These are phyloP conservation scores for Bjerkandera adusta DNA, from an alignment of 1,284 basidiomycete genomes.

Conservation along the genomic window DNA sequence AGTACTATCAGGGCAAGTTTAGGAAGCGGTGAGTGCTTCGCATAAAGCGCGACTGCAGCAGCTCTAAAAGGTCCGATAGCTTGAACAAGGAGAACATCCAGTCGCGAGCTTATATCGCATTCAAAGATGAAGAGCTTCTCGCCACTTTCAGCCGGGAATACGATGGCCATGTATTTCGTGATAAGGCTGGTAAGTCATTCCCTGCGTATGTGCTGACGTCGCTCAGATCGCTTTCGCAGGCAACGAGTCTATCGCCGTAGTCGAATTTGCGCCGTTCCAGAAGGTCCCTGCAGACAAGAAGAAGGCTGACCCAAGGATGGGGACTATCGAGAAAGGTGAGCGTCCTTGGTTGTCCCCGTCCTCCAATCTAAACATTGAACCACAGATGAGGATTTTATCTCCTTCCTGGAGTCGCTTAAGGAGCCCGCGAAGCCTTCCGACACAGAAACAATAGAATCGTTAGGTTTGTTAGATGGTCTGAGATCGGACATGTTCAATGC, in stretches of 20 bases:
- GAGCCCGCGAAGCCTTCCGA: constrained; percentile 48
- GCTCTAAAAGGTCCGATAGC: constrained; percentile 33
- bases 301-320: constrained; percentile 68
- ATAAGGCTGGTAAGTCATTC: constrained; percentile 74
- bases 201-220: constrained; percentile 7
- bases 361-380: neutral
- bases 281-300: constrained; percentile 76
- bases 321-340: constrained; percentile 76
- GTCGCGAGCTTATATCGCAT: constrained; percentile 91
- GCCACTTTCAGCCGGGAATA: constrained; percentile 81
- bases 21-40: constrained; percentile 59
- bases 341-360: too few species aligned
- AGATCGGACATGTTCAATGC: neutral
- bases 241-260: constrained; percentile 82
- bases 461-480: constrained; percentile 45
- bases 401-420: constrained; percentile 71
- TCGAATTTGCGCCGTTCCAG: constrained; percentile 94
- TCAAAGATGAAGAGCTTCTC: constrained; percentile 73
- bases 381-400: constrained; percentile 50
- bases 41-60: neutral
- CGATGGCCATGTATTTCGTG: constrained; percentile 89
- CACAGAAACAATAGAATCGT: constrained; percentile 55
- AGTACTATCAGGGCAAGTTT: constrained; percentile 67
- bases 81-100: constrained; percentile 78
- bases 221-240: constrained; percentile 44